These are phyloP conservation scores for Dryas alaskensis DNA, from an alignment of 306 rosid genomes.

Conservation along the genomic window DNA sequence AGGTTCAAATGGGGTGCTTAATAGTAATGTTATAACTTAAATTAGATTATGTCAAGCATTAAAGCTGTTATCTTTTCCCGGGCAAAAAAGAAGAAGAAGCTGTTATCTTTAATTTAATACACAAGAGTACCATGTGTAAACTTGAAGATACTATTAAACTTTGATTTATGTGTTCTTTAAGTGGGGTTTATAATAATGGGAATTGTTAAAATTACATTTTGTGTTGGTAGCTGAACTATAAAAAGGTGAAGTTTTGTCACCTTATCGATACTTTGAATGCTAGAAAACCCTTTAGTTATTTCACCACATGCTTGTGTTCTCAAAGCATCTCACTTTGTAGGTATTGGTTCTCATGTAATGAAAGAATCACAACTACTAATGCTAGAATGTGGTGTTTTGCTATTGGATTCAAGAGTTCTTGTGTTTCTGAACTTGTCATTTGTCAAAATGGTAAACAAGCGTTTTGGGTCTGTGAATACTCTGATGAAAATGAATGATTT, in stretches of 20 bases:
- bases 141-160: background rate
- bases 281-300: background rate
- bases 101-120: background rate
- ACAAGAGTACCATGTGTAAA: background rate
- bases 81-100: too few relatives aligned
- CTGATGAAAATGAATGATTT: conserved; percentile 10
- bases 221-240: background rate
- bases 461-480: conserved; percentile 4
- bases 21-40: background rate
- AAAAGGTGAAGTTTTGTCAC: background rate
- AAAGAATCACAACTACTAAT: background rate
- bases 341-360: background rate
- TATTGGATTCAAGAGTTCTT: background rate
- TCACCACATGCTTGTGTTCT: background rate
- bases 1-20: background rate
- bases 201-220: background rate
- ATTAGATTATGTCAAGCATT: background rate
- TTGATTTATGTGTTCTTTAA: background rate
- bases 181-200: background rate
- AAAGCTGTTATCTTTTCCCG: background rate
- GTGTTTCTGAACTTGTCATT: background rate
- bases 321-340: background rate
- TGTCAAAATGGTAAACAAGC: background rate
- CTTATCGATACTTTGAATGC: background rate
- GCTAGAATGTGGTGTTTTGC: background rate